These are phyloP conservation scores for Citrullus mucosospermus DNA, from an alignment of 306 rosid genomes.

Conservation along the genomic window DNA sequence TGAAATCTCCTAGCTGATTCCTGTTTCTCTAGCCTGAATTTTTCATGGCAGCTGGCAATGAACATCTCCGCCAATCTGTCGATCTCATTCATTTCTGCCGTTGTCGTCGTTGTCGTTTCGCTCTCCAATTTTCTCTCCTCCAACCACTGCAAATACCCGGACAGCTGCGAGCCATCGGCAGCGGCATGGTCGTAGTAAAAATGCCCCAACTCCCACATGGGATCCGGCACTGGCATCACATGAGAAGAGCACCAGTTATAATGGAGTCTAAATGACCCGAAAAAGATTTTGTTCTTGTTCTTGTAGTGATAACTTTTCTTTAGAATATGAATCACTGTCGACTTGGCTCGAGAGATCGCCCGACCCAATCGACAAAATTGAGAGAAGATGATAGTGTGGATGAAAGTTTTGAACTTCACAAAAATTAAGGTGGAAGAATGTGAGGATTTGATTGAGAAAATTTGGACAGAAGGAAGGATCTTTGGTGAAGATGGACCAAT, in stretches of 20 bases:
- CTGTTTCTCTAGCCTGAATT: slow-evolving; percentile 74
- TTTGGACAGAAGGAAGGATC: slow-evolving; percentile 28
- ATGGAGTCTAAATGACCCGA: slow-evolving; percentile 85
- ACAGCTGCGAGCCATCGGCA: slow-evolving; percentile 31
- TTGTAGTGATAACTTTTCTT: slow-evolving; percentile 16
- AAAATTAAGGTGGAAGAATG: slow-evolving; percentile 22
- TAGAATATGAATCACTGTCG: slow-evolving; percentile 16
- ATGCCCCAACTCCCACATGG: slow-evolving; percentile 28
- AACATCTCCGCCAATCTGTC: slow-evolving; percentile 65
- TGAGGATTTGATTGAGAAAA: slow-evolving; percentile 27
- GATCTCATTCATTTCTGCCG: slow-evolving; percentile 29
- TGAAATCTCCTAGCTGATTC: slow-evolving; percentile 75
- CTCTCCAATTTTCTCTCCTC: slow-evolving; percentile 37
- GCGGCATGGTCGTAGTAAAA: slow-evolving; percentile 27
- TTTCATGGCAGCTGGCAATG: slow-evolving; percentile 65
- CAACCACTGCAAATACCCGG: slow-evolving; percentile 73
- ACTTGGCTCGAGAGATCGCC: slow-evolving; percentile 39
- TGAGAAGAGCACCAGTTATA: slow-evolving; percentile 76
- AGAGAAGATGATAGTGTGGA: slow-evolving; percentile 50
- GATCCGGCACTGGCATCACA: slow-evolving; percentile 40
- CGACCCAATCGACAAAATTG: slow-evolving; percentile 44
- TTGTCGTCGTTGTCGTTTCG: neutral
- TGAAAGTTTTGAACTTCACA: slow-evolving; percentile 41
- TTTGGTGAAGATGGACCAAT: slow-evolving; percentile 20
- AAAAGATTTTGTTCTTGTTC: slow-evolving; percentile 26